Evolutionary conservation across 2,329 filamentous ascomycete species (phyloP), one percentile per base, ranked within the genome.

Genomic region (Fonsecaea multimorphosa): DNA sequence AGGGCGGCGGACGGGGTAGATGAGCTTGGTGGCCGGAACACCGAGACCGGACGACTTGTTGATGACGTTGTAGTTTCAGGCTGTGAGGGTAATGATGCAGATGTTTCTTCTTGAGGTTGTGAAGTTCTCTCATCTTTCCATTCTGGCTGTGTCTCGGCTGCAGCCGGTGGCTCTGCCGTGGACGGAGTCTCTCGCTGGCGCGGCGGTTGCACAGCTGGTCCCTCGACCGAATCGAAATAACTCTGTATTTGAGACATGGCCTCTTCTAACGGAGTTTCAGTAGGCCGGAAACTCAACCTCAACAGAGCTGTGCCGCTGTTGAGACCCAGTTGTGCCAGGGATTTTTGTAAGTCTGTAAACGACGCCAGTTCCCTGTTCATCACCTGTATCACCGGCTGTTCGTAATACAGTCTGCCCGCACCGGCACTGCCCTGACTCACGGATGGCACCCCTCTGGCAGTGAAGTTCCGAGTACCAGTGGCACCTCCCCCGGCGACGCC

Each of bases 291-390:
- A 36, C 84, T 87, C 66, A 99, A 79, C 64, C 91, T 86, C 61
- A 99, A 84, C 62, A 97, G 80, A 3, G 91, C 89, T 73, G 86
- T 94, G 5, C 95, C 94, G 55, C 87, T 89, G 75, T 93, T 96
- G 73, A 96, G 89, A 0, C 95, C 95, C 19, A 98, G 81, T 76
- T 97, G 92, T 4, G 88, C 89, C 53, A 99, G 79, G 0, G 92
- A 93, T 82, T 96, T 96, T 76, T 97, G 92, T 64, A 98, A 84
- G 73, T 96, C 93, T 19, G 83, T 82, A 72, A 98, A 91, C 0
- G 86, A 88, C 2, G 89, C 85, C 16, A 97, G 79, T 71, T 94
- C 91, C 72, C 91, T 85, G 9, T 90, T 91, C 85, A 96, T 89
- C 68, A 97, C 86, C 69, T 93, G 90, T 61, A 98, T 79, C 16